phyloP scores from a whole-genome alignment of 306 rosid species.

The Leucaena leucocephala region DNA sequence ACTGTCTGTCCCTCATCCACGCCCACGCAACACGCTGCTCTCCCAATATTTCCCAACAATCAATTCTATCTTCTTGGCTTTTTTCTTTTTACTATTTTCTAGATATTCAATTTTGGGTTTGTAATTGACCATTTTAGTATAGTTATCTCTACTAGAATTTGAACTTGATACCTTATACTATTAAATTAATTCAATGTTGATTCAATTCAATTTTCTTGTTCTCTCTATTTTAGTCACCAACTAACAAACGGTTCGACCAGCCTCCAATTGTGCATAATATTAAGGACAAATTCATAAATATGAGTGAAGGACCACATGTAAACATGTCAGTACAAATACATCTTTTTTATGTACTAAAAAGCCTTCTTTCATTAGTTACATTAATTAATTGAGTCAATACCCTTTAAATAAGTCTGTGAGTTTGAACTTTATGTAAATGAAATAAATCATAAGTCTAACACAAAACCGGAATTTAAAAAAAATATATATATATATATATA shows the following conservation, averaged over 20 bases:
- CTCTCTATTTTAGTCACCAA: background rate
- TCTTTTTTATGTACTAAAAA: no score
- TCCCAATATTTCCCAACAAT: background rate
- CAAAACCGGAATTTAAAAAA: no score
- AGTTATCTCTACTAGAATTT: no score
- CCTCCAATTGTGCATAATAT: background rate
- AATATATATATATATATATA: no score
- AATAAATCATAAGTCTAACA: no score
- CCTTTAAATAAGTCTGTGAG: background rate
- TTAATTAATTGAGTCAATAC: background rate
- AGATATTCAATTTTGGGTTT: no score
- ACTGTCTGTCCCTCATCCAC: background rate
- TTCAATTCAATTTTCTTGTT: background rate
- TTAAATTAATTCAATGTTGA: no score
- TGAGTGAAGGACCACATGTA: background rate
- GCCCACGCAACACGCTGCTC: background rate
- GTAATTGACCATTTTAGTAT: no score
- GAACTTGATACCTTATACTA: no score
- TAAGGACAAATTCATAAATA: background rate
- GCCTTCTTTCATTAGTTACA: no score
- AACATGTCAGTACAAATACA: background rate
- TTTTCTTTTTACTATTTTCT: no score
- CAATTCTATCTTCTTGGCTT: background rate
- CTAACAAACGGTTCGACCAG: background rate
- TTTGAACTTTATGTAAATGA: background rate